These are phyloP conservation scores for Gossypium australe DNA, from an alignment of 345 rosid species.

Conservation along the genomic window DNA sequence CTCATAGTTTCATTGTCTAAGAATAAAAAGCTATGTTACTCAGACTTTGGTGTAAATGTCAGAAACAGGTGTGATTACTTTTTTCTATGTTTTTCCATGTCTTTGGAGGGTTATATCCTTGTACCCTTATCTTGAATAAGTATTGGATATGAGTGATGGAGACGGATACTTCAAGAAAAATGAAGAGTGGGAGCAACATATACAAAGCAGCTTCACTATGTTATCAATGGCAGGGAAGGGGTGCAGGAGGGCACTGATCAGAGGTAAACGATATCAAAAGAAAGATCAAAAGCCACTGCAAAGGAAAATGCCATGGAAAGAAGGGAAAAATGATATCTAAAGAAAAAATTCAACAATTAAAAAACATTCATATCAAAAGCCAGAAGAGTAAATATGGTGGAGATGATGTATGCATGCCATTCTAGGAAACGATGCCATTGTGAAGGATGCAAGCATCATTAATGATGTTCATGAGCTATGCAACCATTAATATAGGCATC, in stretches of 20 bases:
- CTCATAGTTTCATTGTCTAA: not conserved
- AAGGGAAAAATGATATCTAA: not conserved
- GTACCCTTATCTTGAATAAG: not conserved
- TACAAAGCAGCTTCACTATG: not conserved
- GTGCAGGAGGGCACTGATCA: not conserved
- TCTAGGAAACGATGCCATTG: not conserved
- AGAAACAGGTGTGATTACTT: not conserved
- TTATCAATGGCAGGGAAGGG: not conserved
- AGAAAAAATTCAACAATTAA: not conserved
- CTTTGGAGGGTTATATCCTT: not conserved
- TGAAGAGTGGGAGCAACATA: not conserved
- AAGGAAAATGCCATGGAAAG: not conserved
- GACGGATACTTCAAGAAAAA: too few species aligned
- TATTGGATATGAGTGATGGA: not conserved
- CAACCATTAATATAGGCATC: not conserved
- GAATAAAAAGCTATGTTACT: not conserved
- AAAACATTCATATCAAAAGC: not conserved
- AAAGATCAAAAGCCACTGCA: not conserved
- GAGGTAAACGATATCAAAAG: not conserved
- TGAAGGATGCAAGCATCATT: not conserved
- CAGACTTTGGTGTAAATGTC: not conserved
- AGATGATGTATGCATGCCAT: not conserved
- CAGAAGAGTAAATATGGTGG: not conserved
- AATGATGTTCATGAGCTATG: not conserved
- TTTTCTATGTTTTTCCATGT: not conserved